Base-by-base conservation (phyloP, 768 basidiomycete species). In the Collybia sp. region DNA sequence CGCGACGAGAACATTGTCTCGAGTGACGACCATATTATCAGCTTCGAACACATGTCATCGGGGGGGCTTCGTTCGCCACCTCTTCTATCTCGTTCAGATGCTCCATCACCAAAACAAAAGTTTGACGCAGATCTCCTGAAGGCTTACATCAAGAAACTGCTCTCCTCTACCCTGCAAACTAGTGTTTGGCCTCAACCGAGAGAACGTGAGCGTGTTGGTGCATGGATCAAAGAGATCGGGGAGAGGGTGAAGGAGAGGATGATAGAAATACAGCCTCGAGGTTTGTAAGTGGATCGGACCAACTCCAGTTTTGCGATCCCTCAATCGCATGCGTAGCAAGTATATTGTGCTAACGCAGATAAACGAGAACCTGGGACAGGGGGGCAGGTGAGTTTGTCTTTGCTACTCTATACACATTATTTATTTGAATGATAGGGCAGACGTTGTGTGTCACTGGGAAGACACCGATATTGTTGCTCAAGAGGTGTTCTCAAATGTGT, bases 381-480 rank as follows among this genome's bases (percentile, higher is more conserved):
- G 88, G 46, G 88, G 87, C 58, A 80, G 87, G 88, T 90, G 57
- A 62, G 82, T 64, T 25, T 35, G 25, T 41, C 49, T 40, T 46
- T 45, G n/a, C 48, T 45, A 47, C 38, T 41, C 25, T 15, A 48
- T 36, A 31, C 47, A 37, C 36, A 33, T 50, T 12, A 42, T 47
- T 44, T 34, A 42, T 43, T 15, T 35, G 53, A 36, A 52, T 40
- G 15, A 40, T 54, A 91, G 89, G 54, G 87, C 85, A 40, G 87
- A 88, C 62, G 79, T 93, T 67, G 77, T 76, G 41, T 89, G 85
- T 51, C 90, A 93, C 58, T 93, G 89, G 89, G 89, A 93, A 68
- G 89, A 92, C 52, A 77, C 79, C 43, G 90, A 93, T 58, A 70
- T 75, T 42, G 81, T 89, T 48, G 75, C 82, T 35, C 82, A 88